Percentiles rank a stretch among this genome's conserved stretches.
Conservation (phyloP, 345 rosid species). For the Citrus maxima region DNA sequence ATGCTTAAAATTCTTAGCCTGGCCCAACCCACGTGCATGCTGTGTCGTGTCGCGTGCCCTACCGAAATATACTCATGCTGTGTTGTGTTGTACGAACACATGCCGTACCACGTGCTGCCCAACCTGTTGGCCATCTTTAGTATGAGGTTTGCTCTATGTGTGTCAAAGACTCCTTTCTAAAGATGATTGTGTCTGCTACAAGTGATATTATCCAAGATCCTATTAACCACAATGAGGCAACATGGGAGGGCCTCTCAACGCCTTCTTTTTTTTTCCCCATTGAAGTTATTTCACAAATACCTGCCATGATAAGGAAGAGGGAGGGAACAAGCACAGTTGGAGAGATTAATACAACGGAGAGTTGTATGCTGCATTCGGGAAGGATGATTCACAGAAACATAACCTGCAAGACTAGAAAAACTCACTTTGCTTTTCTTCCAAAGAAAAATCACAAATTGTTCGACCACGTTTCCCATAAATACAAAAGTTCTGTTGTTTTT, state of each 20-base stretch:
- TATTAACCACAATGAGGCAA: conserved; percentile 51
- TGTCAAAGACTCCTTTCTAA: conserved; percentile 47
- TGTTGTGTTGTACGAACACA: too few species aligned
- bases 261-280: too few species aligned
- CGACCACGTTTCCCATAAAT: not conserved
- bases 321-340: too few species aligned
- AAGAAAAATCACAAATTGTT: not conserved
- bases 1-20: too few species aligned
- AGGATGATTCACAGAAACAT: conserved; percentile 31
- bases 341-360: too few species aligned
- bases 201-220: conserved; percentile 11
- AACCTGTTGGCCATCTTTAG: not conserved
- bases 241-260: conserved; percentile 4
- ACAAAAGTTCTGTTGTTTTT: not conserved
- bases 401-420: conserved; percentile 31
- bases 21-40: too few species aligned
- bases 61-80: fast-evolving
- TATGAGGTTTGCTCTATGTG: conserved; percentile 48
- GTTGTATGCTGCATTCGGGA: too few species aligned
- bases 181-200: conserved; percentile 17
- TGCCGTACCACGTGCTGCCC: too few species aligned
- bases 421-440: not conserved
- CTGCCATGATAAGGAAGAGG: too few species aligned
- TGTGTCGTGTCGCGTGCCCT: too few species aligned
- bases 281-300: too few species aligned